phyloP scores from a whole-genome alignment of 345 rosid species.

The Populus ilicifolia region DNA sequence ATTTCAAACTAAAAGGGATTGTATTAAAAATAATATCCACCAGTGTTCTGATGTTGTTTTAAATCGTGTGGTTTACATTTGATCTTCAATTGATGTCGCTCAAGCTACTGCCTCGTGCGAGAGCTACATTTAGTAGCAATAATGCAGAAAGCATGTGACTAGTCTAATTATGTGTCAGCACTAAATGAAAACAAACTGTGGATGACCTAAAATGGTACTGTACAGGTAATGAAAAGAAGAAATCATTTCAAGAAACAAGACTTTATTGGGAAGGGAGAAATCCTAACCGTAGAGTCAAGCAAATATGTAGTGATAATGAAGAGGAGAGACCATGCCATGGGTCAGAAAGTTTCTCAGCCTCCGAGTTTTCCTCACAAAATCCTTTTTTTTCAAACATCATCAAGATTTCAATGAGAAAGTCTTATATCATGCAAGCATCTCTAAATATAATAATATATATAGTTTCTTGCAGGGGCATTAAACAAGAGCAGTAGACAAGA shows the following conservation, averaged over 20 bases:
- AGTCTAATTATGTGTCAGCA: not conserved
- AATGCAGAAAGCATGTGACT: not conserved
- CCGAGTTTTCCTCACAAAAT: conserved; percentile 12
- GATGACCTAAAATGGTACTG: not conserved
- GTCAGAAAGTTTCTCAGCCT: conserved; percentile 22
- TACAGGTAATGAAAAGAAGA: not conserved
- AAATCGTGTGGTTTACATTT: not conserved
- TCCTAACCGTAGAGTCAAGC: no score
- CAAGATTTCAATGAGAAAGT: not conserved
- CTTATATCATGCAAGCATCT: not conserved
- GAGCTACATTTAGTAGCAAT: conserved; percentile 7
- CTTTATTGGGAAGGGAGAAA: conserved; percentile 4
- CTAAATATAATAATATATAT: not conserved
- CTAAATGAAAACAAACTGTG: conserved; percentile 12
- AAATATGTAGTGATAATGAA: no score
- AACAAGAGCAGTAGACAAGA: conserved; percentile 18
- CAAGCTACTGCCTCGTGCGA: not conserved
- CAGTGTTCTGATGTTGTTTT: no score
- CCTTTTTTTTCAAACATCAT: not conserved
- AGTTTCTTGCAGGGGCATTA: conserved; percentile 18
- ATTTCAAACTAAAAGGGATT: no score
- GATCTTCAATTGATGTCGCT: not conserved
- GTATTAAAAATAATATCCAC: no score
- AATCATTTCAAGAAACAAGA: no score
- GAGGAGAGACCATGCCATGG: no score